Conservation (phyloP, 306 rosid genomes). For the Quercus engelmannii region DNA sequence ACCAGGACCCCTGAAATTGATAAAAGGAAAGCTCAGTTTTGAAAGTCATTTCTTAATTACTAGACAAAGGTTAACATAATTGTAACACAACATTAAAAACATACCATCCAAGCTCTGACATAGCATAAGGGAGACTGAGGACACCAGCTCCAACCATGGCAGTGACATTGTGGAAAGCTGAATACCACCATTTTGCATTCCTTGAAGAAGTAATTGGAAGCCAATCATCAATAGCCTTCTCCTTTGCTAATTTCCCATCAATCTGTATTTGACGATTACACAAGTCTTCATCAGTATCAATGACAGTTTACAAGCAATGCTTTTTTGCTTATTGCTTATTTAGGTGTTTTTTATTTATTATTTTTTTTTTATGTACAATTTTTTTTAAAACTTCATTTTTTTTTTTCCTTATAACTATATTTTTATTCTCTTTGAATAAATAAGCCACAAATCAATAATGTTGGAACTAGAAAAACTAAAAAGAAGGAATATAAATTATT, state of each 20-base stretch:
- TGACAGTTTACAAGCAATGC: not conserved
- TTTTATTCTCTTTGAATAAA: too few species aligned
- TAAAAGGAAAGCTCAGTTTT: not conserved
- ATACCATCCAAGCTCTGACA: slow-evolving; percentile 59
- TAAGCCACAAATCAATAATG: too few species aligned
- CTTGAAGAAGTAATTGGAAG: slow-evolving; percentile 60
- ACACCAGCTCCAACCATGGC: slow-evolving; percentile 81
- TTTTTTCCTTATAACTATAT: too few species aligned
- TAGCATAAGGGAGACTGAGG: slow-evolving; percentile 58
- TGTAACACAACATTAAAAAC: not conserved
- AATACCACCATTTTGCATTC: slow-evolving; percentile 71
- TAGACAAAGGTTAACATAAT: too few species aligned
- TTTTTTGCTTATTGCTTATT: too few species aligned
- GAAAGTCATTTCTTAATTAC: not conserved
- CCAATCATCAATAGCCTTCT: slow-evolving; percentile 53
- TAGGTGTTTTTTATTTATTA: too few species aligned
- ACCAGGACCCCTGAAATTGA: slow-evolving; percentile 77
- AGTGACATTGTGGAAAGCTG: slow-evolving; percentile 64
- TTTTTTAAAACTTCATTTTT: too few species aligned
- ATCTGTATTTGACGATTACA: slow-evolving; percentile 2
- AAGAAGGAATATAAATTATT: not conserved
- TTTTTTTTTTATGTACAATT: too few species aligned
- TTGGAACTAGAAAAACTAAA: too few species aligned
- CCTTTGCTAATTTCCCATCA: slow-evolving; percentile 17
- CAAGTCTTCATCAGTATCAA: not conserved